Conservation (phyloP, 768 basidiomycete genomes). For the Lactarius quietus region DNA sequence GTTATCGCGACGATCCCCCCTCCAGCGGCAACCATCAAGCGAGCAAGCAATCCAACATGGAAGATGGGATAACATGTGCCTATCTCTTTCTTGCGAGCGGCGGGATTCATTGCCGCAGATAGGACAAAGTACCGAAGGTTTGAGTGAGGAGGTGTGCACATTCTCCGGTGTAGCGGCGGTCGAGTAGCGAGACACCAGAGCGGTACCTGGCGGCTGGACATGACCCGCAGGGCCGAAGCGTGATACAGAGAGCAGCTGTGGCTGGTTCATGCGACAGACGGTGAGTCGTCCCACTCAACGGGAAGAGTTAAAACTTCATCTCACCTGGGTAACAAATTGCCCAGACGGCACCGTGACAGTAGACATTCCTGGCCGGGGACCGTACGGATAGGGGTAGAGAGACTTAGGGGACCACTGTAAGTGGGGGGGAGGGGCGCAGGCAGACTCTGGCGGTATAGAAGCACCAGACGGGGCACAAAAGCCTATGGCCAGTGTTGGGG, state of each 20-base stretch:
- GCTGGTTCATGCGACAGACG: not conserved
- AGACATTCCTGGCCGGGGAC: not conserved
- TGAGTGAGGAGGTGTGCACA: not conserved
- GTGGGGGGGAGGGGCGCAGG: not conserved
- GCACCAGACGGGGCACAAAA: not conserved
- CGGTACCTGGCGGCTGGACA: not conserved
- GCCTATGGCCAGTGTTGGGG: not conserved
- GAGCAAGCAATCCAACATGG: slow-evolving; percentile 9
- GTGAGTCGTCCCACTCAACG: not conserved
- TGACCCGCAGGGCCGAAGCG: not conserved
- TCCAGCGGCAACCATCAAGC: slow-evolving; percentile 4
- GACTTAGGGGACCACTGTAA: not conserved
- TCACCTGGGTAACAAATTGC: slow-evolving; percentile 2
- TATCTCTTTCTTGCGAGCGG: not conserved
- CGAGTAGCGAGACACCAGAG: not conserved
- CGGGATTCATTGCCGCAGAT: not conserved
- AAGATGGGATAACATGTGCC: not conserved
- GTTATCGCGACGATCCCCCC: slow-evolving; percentile 4
- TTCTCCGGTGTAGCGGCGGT: not conserved
- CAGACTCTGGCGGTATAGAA: not conserved
- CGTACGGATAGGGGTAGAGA: not conserved
- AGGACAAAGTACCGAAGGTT: not conserved
- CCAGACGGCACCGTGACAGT: not conserved
- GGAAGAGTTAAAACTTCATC: not conserved
- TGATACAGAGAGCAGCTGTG: not conserved